Evolutionary conservation across 495 filamentous ascomycete species (phyloP).

Genomic region (Xylaria castorea): DNA sequence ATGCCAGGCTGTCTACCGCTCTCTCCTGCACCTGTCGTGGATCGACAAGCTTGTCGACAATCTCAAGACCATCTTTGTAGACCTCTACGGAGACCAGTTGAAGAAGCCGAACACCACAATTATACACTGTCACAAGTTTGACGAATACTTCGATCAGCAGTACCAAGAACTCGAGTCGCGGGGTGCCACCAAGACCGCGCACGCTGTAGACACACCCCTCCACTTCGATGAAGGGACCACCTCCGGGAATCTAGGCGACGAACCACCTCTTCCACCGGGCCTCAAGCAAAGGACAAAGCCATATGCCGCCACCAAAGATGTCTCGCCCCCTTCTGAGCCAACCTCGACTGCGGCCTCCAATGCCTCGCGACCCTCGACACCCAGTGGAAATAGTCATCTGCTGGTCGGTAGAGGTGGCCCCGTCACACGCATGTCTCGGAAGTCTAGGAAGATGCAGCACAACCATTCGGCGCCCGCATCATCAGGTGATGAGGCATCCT

Average conservation of each 20-base stretch:
- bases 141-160: conserved; percentile 93
- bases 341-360: conserved; percentile 76
- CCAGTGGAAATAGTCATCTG: conserved; percentile 66
- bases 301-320: conserved; percentile 43
- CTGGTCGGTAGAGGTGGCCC: conserved; percentile 75
- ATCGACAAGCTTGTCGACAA: conserved; percentile 96
- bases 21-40: conserved; percentile 92
- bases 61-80: conserved; percentile 85
- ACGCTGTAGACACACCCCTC: conserved; percentile 44
- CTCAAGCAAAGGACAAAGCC: conserved; percentile 41
- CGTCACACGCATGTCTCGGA: conserved; percentile 75
- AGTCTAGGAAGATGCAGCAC: conserved; percentile 77
- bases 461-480: conserved; percentile 71
- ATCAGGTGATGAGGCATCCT: conserved; percentile 78
- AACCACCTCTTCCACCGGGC: conserved; percentile 53
- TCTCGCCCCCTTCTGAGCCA: conserved; percentile 60
- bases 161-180: conserved; percentile 77
- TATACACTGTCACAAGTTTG: conserved; percentile 78
- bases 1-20: conserved; percentile 90
- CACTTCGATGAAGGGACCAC: conserved; percentile 50
- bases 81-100: conserved; percentile 86
- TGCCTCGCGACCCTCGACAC: conserved; percentile 79
- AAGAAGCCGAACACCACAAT: conserved; percentile 79
- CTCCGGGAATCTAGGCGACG: conserved; percentile 45
- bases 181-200: conserved; percentile 39